phyloP scores from a whole-genome alignment of 768 basidiomycete species.

The Hysterangium stoloniferum region DNA sequence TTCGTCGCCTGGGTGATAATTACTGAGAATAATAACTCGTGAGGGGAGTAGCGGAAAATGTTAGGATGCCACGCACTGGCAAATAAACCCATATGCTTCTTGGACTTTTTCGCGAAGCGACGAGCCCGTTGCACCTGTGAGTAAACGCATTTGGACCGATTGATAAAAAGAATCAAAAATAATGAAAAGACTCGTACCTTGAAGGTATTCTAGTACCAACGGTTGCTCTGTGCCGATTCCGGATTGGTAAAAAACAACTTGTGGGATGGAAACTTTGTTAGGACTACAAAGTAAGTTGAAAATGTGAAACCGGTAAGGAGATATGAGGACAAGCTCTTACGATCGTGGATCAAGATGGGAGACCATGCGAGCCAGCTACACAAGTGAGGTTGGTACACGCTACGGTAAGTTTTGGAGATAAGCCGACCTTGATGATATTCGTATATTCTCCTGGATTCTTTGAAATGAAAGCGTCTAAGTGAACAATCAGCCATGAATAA shows the following conservation, averaged over 20 bases:
- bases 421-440: constrained; percentile 19
- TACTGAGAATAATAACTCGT: constrained; percentile 31
- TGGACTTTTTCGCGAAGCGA: constrained; percentile 64
- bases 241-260: constrained; percentile 56
- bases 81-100: constrained; percentile 70
- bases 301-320: not conserved
- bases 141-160: constrained; percentile 1
- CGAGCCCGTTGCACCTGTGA: constrained; percentile 54
- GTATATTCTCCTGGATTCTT: constrained; percentile 12
- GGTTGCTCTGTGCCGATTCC: constrained; percentile 53
- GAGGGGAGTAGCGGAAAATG: not conserved
- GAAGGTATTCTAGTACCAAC: constrained; percentile 49
- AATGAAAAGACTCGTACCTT: constrained; percentile 29
- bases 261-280: constrained; percentile 37
- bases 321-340: constrained; percentile 15
- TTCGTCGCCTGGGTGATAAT: constrained; percentile 66
- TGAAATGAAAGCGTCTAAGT: constrained; percentile 33
- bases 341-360: constrained; percentile 23
- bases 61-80: constrained; percentile 44
- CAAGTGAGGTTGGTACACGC: too few species aligned
- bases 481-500: not conserved
- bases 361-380: constrained; percentile 20
- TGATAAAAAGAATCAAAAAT: not conserved
- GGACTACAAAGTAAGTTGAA: not conserved
- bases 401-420: too few species aligned